Conservation (phyloP, 768 basidiomycete species). For the Macrolepiota albuminosa region DNA sequence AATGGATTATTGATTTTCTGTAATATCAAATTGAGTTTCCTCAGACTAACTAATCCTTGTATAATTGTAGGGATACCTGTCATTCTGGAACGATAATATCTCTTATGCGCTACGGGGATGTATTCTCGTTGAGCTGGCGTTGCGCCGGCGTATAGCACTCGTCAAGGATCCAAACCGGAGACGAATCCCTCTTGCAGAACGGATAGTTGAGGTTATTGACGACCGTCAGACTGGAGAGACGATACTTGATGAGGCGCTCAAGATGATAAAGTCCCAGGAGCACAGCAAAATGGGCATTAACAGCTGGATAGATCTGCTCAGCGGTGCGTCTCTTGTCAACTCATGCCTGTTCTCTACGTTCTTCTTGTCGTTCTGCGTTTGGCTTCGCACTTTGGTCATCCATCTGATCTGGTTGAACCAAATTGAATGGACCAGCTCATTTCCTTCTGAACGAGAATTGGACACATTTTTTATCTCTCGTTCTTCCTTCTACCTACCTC, state of each 20-base stretch:
- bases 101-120: conserved; percentile 98
- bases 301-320: conserved; percentile 92
- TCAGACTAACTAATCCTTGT: conserved; percentile 4
- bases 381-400: background rate
- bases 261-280: conserved; percentile 88
- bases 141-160: conserved; percentile 90
- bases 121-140: conserved; percentile 93
- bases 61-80: conserved; percentile 69
- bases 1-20: background rate
- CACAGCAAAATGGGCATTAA: conserved; percentile 75
- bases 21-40: background rate
- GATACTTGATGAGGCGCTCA: conserved; percentile 90
- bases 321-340: conserved; percentile 52
- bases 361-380: background rate
- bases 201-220: conserved; percentile 88
- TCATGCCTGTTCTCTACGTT: background rate
- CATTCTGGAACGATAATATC: conserved; percentile 99
- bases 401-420: background rate
- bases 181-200: conserved; percentile 71
- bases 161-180: conserved; percentile 78
- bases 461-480: background rate
- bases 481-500: background rate
- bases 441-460: background rate
- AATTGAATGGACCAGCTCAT: background rate
- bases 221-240: conserved; percentile 94